phyloP scores from a whole-genome alignment of 2,329 filamentous ascomycete species.

The Diplodia intermedia region DNA sequence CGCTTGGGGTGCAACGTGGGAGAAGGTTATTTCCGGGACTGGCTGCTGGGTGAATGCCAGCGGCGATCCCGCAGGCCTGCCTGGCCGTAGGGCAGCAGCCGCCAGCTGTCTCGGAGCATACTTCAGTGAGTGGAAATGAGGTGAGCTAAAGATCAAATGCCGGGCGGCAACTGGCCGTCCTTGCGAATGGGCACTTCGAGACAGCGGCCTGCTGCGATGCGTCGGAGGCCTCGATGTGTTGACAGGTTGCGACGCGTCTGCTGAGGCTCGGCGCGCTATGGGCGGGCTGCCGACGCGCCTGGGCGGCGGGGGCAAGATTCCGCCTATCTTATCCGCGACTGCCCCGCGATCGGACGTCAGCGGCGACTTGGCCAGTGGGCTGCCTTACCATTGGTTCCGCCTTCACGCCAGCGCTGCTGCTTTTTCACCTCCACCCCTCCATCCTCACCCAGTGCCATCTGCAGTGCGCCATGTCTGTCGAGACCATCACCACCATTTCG shows the following conservation, averaged over 20 bases:
- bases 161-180: background rate
- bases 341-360: conserved; percentile 29
- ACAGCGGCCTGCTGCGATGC: conserved; percentile 8
- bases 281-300: conserved; percentile 15
- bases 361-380: conserved; percentile 7
- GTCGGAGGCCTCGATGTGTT: background rate
- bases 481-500: conserved; percentile 79
- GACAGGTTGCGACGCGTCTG: conserved; percentile 3
- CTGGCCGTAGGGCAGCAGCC: background rate
- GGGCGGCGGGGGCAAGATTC: conserved; percentile 25
- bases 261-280: conserved; percentile 17
- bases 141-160: conserved; percentile 10
- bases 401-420: background rate
- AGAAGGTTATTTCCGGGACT: conserved; percentile 25
- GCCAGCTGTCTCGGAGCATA: background rate
- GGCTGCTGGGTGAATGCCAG: conserved; percentile 11
- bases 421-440: background rate
- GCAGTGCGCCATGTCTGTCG: conserved; percentile 55
- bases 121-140: conserved; percentile 14
- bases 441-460: conserved; percentile 34
- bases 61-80: conserved; percentile 14
- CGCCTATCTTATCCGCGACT: conserved; percentile 28
- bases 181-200: background rate
- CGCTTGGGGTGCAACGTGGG: conserved; percentile 13
- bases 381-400: background rate